These are phyloP conservation scores for Suhomyces bribrorum DNA, from an alignment of 1,139 yeast species.

Conservation along the genomic window DNA sequence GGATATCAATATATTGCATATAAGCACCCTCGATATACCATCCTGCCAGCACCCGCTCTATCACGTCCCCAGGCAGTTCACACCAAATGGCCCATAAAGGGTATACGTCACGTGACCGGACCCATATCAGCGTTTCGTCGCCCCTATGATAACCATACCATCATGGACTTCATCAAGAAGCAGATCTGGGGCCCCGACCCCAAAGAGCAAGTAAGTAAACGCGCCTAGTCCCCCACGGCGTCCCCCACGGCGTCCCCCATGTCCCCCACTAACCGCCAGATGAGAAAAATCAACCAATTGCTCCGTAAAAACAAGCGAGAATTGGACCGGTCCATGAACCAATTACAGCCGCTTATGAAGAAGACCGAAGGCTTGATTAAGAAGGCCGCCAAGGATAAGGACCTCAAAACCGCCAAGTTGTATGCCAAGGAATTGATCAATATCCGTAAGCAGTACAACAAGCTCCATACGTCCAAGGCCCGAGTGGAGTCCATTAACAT, in stretches of 20 bases:
- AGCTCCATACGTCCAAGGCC: slow-evolving; percentile 79
- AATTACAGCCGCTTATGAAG: slow-evolving; percentile 60
- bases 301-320: slow-evolving; percentile 85
- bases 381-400: slow-evolving; percentile 76
- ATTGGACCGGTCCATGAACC: slow-evolving; percentile 73
- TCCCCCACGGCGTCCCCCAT: not conserved
- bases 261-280: slow-evolving; percentile 41
- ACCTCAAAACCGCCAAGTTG: slow-evolving; percentile 68
- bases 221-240: too few species aligned
- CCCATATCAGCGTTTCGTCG: not conserved
- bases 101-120: slow-evolving; percentile 1
- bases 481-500: slow-evolving; percentile 81
- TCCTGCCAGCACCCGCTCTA: too few species aligned
- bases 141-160: slow-evolving; percentile 3
- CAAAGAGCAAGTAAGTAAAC: slow-evolving; percentile 68
- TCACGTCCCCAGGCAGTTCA: too few species aligned
- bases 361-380: slow-evolving; percentile 78
- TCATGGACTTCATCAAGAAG: slow-evolving; percentile 73
- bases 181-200: slow-evolving; percentile 97
- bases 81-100: not conserved
- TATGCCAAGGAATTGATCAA: slow-evolving; percentile 83
- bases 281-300: slow-evolving; percentile 77
- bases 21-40: not conserved
- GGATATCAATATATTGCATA: too few species aligned
- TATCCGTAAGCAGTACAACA: slow-evolving; percentile 70